Evolutionary conservation across 441 rosid genomes (phyloP).

Genomic region (Omphalea diandra): DNA sequence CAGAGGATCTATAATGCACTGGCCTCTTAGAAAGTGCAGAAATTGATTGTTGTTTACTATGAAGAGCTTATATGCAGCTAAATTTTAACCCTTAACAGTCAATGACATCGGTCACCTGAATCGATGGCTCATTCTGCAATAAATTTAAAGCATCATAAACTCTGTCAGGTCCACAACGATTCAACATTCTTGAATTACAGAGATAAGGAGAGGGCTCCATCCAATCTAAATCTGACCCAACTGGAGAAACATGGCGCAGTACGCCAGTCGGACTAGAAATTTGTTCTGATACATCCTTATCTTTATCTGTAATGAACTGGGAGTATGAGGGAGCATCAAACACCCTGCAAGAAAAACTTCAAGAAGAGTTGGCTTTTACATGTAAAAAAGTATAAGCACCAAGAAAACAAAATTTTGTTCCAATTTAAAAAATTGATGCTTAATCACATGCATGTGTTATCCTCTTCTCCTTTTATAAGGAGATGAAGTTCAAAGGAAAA

Average conservation of each 20-base stretch:
- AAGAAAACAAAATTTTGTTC: background rate
- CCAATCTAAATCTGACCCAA: slow-evolving; percentile 56
- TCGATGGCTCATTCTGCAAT: slow-evolving; percentile 69
- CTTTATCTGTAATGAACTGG: slow-evolving; percentile 53
- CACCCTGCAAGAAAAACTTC: slow-evolving; percentile 41
- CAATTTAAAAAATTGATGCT: background rate
- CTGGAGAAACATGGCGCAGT: slow-evolving; percentile 32
- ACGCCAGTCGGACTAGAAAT: slow-evolving; percentile 29
- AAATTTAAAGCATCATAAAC: slow-evolving; percentile 76
- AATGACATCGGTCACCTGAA: slow-evolving; percentile 52
- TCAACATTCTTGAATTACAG: slow-evolving; percentile 40
- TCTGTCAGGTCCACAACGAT: slow-evolving; percentile 47
- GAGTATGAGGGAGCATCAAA: slow-evolving; percentile 48
- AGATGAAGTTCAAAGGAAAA: background rate
- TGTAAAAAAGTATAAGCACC: background rate
- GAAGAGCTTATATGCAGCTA: background rate
- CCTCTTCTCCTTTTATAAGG: background rate
- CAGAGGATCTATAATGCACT: too few species aligned
- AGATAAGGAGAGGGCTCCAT: slow-evolving; percentile 61
- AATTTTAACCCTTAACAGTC: background rate
- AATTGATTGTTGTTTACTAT: background rate
- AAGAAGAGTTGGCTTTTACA: background rate
- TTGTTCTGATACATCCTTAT: slow-evolving; percentile 33
- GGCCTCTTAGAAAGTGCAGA: background rate
- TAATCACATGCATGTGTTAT: background rate